Base-by-base conservation (phyloP, 768 basidiomycete genomes). In the Psilocybe cubensis region DNA sequence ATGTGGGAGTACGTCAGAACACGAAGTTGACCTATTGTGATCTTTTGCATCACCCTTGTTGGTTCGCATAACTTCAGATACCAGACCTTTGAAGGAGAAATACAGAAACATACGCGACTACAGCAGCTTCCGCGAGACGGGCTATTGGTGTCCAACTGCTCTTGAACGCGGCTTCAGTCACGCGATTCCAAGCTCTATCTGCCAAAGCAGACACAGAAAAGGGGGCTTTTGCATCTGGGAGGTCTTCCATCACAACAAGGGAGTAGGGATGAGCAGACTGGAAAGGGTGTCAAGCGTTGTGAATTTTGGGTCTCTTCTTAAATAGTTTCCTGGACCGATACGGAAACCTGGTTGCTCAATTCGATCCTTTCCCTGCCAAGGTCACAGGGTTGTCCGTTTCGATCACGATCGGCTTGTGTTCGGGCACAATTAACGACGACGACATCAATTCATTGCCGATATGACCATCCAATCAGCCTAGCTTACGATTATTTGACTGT, bases 21-120 rank as follows among this genome's bases (percentile, higher is more conserved):
- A 29, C 73, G 70, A 21, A 85, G 74, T n/a, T 79, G 72, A 17
- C 85, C 83, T n/a, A 70, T 55, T 8, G 72, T 64, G 40, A 85
- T 81, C 24, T 73, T 79, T 45, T 74, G 70, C 74, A 82, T 78
- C 7, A 81, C 57, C 40, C 80, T n/a, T 80, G 45, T 18, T 40
- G 25, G 11, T 10, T 38, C n/a, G 38, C 5, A 56, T 43, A 35
- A 59, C 25, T 14, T 46, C 17, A 12, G 23, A 31, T 38, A 29
- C 18, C 20, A n/a, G n/a, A n/a, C n/a, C n/a, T n/a, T 47, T n/a
- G 14, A 1, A 38, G 14, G 9, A 48, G 56, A 24, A 54, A 5
- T 55, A 45, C 27, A 56, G 28, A 62, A 49, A 55, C 80, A 45
- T 65, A 82, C 82, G 78, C 68, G 41, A 83, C 70, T 17, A 80